Percentiles rank a stretch among this genome's conserved stretches.
phyloP scores from a whole-genome alignment of 495 filamentous ascomycete genomes.

The Lasiosphaeria ovina region DNA sequence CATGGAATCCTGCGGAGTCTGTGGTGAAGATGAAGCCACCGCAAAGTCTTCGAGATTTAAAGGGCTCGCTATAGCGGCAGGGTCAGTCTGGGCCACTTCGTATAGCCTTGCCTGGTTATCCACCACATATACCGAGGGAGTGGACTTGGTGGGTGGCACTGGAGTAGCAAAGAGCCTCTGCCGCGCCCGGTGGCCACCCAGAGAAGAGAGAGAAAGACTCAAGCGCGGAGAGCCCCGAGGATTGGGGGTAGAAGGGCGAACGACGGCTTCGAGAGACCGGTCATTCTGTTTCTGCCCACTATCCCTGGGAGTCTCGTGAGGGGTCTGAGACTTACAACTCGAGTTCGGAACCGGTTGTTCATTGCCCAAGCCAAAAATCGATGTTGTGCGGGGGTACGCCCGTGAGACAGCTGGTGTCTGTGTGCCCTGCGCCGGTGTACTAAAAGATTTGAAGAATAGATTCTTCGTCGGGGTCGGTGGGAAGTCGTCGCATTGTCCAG shows the following conservation, averaged over 20 bases:
- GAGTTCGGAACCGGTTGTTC: slow-evolving; percentile 19
- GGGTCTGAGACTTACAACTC: slow-evolving; percentile 45
- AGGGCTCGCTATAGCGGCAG: slow-evolving; percentile 50
- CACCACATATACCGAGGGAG: slow-evolving; percentile 2
- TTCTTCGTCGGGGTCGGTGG: slow-evolving; percentile 94
- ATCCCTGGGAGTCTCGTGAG: slow-evolving; percentile 18
- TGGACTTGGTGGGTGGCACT: slow-evolving; percentile 14
- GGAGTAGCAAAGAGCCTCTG: slow-evolving; percentile 20
- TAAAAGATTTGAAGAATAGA: slow-evolving; percentile 34
- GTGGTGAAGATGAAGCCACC: slow-evolving; percentile 64
- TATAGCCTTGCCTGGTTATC: not conserved
- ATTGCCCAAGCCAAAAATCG: slow-evolving; percentile 24
- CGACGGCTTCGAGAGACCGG: slow-evolving; percentile 12
- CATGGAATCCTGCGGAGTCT: slow-evolving; percentile 73
- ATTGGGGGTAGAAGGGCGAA: slow-evolving; percentile 22
- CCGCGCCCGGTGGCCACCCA: slow-evolving; percentile 13
- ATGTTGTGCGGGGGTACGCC: slow-evolving; percentile 27
- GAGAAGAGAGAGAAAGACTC: slow-evolving; percentile 23
- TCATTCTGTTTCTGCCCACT: slow-evolving; percentile 22
- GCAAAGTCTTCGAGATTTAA: slow-evolving; percentile 30
- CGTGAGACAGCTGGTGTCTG: slow-evolving; percentile 28
- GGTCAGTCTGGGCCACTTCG: slow-evolving; percentile 42
- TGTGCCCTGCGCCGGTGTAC: slow-evolving; percentile 20
- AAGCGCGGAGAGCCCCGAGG: slow-evolving; percentile 16
- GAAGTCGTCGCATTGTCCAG: slow-evolving; percentile 64